Evolutionary conservation across 345 rosid species (phyloP).

Genomic region (Garcia nutans): DNA sequence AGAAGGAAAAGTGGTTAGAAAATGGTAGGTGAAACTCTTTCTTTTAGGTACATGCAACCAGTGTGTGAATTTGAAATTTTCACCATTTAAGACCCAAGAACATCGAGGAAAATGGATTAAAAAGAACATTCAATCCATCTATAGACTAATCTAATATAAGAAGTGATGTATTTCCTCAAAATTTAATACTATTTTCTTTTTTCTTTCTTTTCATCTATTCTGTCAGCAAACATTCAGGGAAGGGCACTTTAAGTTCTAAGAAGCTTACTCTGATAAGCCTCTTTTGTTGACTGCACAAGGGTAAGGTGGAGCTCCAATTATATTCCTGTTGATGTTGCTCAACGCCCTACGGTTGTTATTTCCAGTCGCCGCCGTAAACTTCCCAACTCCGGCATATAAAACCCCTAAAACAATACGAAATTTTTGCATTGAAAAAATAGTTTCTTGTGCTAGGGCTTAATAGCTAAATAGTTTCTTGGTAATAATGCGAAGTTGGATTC

Average conservation of each 20-base stretch:
- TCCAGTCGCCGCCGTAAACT: slow-evolving; percentile 44
- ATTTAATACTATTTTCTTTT: not conserved
- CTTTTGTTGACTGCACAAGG: slow-evolving; percentile 73
- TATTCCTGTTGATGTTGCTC: slow-evolving; percentile 62
- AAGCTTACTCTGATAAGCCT: slow-evolving; percentile 53
- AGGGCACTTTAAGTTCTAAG: slow-evolving; percentile 10
- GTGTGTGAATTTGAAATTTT: too few species aligned
- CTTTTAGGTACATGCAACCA: not conserved
- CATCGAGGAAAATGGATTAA: not conserved
- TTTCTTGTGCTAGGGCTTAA: slow-evolving; percentile 25
- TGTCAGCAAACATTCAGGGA: not conserved
- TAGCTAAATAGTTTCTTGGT: not conserved
- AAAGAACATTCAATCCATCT: too few species aligned
- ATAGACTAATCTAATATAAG: not conserved
- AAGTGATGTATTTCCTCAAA: not conserved
- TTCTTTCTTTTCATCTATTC: not conserved
- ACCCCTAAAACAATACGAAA: slow-evolving; percentile 40
- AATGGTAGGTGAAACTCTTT: not conserved
- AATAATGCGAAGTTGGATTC: not conserved
- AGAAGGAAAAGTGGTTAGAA: too few species aligned
- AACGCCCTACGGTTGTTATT: slow-evolving; percentile 73
- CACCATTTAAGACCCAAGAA: not conserved
- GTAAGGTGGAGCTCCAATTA: slow-evolving; percentile 55
- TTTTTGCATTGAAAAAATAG: not conserved
- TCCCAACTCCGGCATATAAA: slow-evolving; percentile 53